Evolutionary conservation across 1,284 basidiomycete genomes (phyloP), one percentile per base, ranked within the genome.

Genomic region (Fomitiporia mediterranea): DNA sequence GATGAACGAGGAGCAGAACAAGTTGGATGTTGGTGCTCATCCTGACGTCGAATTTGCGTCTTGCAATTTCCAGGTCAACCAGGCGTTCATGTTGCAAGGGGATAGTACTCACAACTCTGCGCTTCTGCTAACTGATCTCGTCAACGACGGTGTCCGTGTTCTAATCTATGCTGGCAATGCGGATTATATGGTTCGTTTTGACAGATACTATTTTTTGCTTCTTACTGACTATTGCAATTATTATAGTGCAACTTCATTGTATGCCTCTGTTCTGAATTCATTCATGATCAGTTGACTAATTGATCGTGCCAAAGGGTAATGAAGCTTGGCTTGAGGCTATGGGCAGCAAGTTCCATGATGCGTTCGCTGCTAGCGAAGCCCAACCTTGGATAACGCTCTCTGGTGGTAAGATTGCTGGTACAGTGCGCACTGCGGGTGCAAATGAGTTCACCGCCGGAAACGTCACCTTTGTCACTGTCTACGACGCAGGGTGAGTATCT

Each of bases 131-230:
- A 84, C 89, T 13, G 81, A 84, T 43, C 74, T 96, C 6, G 76
- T 95, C 53, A 80, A 89, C 55, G 80, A 82, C 58, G 89, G 89
- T 40, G 75, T 94, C 50, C 74, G 89, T 55, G 72, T 95, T 34
- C 72, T 94, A 38, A 84, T 93, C 35, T 94, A 94, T 65, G 89
- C 90, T 55, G 91, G 90, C 23, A 86, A 89, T 64, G 84, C 88
- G 34, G 82, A 77, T 77, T 63, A 44, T 72, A 70, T 61, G 58
- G 55, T 56, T 21, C 25, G 49, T 43, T n/a, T 28, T 30, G 28
- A 15, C 23, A 23, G 2, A 32, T 48, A 51, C 17, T 51, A 37
- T 34, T 51, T 56, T 32, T 4, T 37, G 59, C 32, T 34, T 58
- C 11, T 32, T 15, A 32, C 28, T 27, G 3, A 9, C 3, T 77